Evolutionary conservation across 1,284 basidiomycete genomes (phyloP).

Genomic region (Caloboletus inedulis): DNA sequence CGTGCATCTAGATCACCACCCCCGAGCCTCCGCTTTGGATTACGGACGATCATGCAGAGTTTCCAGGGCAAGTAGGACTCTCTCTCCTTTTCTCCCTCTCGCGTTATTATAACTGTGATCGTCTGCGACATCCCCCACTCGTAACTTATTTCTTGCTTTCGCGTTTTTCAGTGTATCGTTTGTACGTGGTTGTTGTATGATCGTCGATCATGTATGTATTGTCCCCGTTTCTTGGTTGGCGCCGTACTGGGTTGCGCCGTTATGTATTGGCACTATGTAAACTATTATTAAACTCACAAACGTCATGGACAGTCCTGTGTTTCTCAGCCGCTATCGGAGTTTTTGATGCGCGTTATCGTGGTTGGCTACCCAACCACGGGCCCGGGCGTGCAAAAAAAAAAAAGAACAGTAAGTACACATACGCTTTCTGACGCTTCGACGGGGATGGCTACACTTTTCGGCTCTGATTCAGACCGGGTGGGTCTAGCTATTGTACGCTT

Average conservation of each 20-base stretch:
- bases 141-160: conserved; percentile 33
- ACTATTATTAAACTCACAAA: conserved; percentile 14
- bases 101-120: conserved; percentile 7
- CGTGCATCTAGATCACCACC: conserved; percentile 33
- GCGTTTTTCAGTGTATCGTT: conserved; percentile 24
- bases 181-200: conserved; percentile 24
- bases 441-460: neutral
- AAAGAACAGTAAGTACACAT: neutral
- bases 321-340: too few species aligned
- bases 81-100: neutral
- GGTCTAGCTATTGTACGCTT: too few species aligned
- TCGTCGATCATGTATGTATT: conserved; percentile 22
- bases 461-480: too few species aligned
- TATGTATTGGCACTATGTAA: conserved; percentile 30
- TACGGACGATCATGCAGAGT: conserved; percentile 38
- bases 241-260: conserved; percentile 9
- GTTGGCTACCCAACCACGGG: neutral
- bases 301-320: conserved; percentile 8
- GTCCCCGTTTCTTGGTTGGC: conserved; percentile 25
- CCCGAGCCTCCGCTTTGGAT: conserved; percentile 32
- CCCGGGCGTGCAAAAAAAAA: neutral
- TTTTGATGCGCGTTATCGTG: neutral
- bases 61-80: conserved; percentile 35
- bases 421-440: neutral
- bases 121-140: conserved; percentile 17